These are phyloP conservation scores for Suillus ampliporus DNA, from an alignment of 768 basidiomycete genomes.

Conservation along the genomic window DNA sequence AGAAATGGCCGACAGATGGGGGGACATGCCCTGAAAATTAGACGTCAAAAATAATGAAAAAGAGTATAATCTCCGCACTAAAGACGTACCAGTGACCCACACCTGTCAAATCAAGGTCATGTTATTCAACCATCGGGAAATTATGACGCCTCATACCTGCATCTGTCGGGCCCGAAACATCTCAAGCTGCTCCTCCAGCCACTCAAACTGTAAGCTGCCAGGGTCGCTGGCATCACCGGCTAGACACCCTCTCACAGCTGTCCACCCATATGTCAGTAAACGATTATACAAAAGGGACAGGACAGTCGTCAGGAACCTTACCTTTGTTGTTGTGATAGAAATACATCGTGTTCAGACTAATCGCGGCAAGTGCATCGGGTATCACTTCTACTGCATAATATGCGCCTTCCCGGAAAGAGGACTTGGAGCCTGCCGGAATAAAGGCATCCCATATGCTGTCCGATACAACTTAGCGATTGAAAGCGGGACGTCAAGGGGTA, in stretches of 20 bases:
- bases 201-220: constrained; percentile 88
- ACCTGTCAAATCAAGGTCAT: constrained; percentile 38
- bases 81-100: constrained; percentile 49
- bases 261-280: constrained; percentile 15
- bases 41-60: constrained; percentile 25
- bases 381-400: constrained; percentile 86
- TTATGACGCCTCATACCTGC: constrained; percentile 56
- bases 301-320: constrained; percentile 32
- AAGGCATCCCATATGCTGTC: constrained; percentile 79
- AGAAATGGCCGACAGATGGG: constrained; percentile 80
- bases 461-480: constrained; percentile 16
- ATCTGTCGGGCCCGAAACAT: constrained; percentile 70
- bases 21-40: constrained; percentile 78
- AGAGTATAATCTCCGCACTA: constrained; percentile 32
- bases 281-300: constrained; percentile 4
- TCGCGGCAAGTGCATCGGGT: constrained; percentile 72
- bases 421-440: constrained; percentile 80
- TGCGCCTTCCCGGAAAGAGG: constrained; percentile 81
- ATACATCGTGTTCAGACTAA: constrained; percentile 90
- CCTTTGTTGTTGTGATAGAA: constrained; percentile 92
- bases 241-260: constrained; percentile 80
- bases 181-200: constrained; percentile 86
- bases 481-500: constrained; percentile 15
- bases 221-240: constrained; percentile 71
- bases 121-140: neutral